Base-by-base conservation (phyloP, 768 basidiomycete species). In the Daedaleopsis sinensis region DNA sequence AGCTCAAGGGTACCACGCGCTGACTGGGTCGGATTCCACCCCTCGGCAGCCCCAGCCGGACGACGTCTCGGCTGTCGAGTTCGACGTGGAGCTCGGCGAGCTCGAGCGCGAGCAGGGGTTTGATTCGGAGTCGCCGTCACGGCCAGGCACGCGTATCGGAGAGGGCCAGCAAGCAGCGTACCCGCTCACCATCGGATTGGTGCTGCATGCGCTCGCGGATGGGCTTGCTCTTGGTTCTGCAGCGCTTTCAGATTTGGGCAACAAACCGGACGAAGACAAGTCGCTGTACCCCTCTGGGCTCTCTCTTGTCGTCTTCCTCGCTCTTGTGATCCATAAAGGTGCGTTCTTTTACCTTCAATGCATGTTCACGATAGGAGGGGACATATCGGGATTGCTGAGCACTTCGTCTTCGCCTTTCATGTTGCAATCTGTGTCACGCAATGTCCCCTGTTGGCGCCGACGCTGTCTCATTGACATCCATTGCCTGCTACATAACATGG, bases 311-410 rank as follows among this genome's bases (percentile, higher is more conserved):
- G 90, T 99, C 4, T 98, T 98, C 71, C 70, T 97, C 23, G 96
- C 97, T 3, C 84, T 99, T 44, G 81, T 93, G 52, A 79, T 98
- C 23, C 97, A 98, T 76, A 98, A 98, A 84, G 91, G 92, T 82
- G 50, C 27, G 60, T 44, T n/a, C n/a, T n/a, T n/a, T n/a, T n/a
- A n/a, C n/a, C n/a, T n/a, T n/a, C n/a, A n/a, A n/a, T n/a, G n/a
- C n/a, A n/a, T n/a, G n/a, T n/a, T n/a, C n/a, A n/a, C n/a, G n/a
- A n/a, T n/a, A n/a, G n/a, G n/a, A n/a, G n/a, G n/a, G n/a, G n/a
- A n/a, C n/a, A n/a, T n/a, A n/a, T n/a, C n/a, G n/a, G n/a, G n/a
- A n/a, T n/a, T n/a, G n/a, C n/a, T n/a, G n/a, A n/a, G n/a, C n/a
- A n/a, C n/a, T n/a, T n/a, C n/a, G n/a, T n/a, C n/a, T n/a, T n/a